Base-by-base conservation (phyloP, 225 moss, liverwort and hornwort genomes). In the Lunularia cruciata region DNA sequence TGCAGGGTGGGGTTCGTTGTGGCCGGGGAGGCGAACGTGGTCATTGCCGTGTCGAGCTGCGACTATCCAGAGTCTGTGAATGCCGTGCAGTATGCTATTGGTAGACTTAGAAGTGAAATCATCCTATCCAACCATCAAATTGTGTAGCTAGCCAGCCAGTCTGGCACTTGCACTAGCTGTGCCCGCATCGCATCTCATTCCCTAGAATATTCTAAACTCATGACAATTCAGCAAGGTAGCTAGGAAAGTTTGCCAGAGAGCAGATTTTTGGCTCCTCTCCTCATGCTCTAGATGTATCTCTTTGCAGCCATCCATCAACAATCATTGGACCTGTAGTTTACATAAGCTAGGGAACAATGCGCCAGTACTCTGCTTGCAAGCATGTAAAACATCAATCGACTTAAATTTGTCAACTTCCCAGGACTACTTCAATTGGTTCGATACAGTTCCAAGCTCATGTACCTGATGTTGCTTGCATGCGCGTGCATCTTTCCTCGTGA, bases 1-100 rank as follows among this genome's bases (percentile, higher is more conserved):
- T 60, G 74, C 77, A 82, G 77, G 74, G 74, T 82, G 42, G 82
- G 74, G 9, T 75, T 74, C 30, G 77, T 82, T 14, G 28, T 35
- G 40, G 71, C 82, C 8, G 77, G 71, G 8, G 74, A 82, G 57
- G 77, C 74, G 56, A 71, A 70, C 48, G 33, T 82, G 31, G 77
- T 71, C 42, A 58, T 77, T 54, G 82, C 71, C 13, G 66, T 74
- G 53, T 74, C 82, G 40, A 82, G 82, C 75, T 47, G 53, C 39
- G 74, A 67, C 63, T 65, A 42, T 55, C 46, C 70, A 58, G 74
- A 77, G 52, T 77, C 77, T 15, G 47, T 82, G 66, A 75, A 68
- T 37, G 82, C 82, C 30, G 77, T 75, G 52, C 71, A 71, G 56
- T 75, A 69, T 52, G 77, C 74, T 71, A 63, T 77, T 22, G 60